Evolutionary conservation across 345 rosid genomes (phyloP), one percentile per base, ranked within the genome.

Genomic region (Salix arbutifolia): DNA sequence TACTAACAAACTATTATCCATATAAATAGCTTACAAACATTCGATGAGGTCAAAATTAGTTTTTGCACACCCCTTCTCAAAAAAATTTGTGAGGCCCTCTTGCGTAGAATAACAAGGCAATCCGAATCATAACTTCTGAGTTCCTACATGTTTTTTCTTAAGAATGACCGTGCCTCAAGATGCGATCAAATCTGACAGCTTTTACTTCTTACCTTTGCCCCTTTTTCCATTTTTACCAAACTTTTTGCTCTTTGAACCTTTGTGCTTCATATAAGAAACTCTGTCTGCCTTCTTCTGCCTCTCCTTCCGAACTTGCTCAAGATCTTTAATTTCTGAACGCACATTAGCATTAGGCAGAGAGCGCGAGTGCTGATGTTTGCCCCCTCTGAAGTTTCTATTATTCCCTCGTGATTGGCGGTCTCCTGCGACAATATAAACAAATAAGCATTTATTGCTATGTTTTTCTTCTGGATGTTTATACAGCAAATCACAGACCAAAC

Each of bases 301-400:
- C 73, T 90, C 98, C 81, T 91, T 96, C 8, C 99, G 89, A 62
- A 96, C 91, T 73, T 96, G 99, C 1, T 96, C 97, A 19, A 93
- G 80, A 84, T 92, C 84, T 86, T 92, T 96, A 70, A 93, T 84
- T 82, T 96, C 98, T 21, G 96, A 90, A 67, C 88, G 97, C 64
- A 95, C 88, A 65, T 95, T 88, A 37, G 96, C 91, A 71, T 96
- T 91, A 69, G 93, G 93, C 67, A 91, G 73, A 3, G 85, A 70
- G 46, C 23, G 84, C 72, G 85, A 70, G 46, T 26, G 84, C 73
- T 83, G 85, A 77, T 82, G 84, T 78, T 78, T 86, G 21, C 79
- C 73, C n/a, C 95, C 91, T 76, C 83, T 86, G 35, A 84, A 87
- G 62, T 83, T 86, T 42, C 88, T 82, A 67, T 77, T 77, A 30